phyloP scores from a whole-genome alignment of 1,139 yeast genomes.

The Candida tropicalis region DNA sequence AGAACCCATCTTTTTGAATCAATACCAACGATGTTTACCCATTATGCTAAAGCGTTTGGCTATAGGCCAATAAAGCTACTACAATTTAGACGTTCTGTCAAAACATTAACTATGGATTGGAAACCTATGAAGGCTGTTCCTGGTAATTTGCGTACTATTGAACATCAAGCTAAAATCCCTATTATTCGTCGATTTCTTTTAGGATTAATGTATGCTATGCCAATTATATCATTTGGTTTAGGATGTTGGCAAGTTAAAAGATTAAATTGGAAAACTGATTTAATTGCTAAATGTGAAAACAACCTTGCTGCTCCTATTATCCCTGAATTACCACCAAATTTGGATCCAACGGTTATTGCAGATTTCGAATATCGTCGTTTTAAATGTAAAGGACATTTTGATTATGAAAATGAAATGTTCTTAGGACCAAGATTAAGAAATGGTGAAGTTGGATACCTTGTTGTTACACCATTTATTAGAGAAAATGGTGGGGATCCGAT shows the following conservation, averaged over 20 bases:
- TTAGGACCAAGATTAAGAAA: constrained; percentile 87
- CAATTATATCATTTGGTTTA: constrained; percentile 77
- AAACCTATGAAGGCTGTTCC: constrained; percentile 65
- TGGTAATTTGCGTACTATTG: constrained; percentile 46
- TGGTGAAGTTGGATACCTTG: constrained; percentile 75
- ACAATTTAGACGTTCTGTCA: constrained; percentile 30
- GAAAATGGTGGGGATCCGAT: constrained; percentile 71
- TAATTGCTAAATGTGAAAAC: constrained; percentile 83
- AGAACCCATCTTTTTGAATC: background rate
- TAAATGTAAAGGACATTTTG: constrained; percentile 70
- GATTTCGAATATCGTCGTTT: constrained; percentile 85
- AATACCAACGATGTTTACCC: constrained; percentile 1
- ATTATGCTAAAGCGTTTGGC: background rate
- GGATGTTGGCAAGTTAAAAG: constrained; percentile 95
- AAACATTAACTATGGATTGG: constrained; percentile 84
- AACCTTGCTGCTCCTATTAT: constrained; percentile 73
- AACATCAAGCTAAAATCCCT: constrained; percentile 40
- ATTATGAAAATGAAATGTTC: constrained; percentile 84
- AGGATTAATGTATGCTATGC: constrained; percentile 77
- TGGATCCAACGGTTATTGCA: constrained; percentile 55
- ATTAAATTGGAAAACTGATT: constrained; percentile 83
- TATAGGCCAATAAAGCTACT: constrained; percentile 8
- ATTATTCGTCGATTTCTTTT: constrained; percentile 53
- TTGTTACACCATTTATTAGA: constrained; percentile 82
- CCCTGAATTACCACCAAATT: constrained; percentile 60